These are phyloP conservation scores for Wallacemonas sp. DNA, from an alignment of 208 protist genomes.

Conservation along the genomic window DNA sequence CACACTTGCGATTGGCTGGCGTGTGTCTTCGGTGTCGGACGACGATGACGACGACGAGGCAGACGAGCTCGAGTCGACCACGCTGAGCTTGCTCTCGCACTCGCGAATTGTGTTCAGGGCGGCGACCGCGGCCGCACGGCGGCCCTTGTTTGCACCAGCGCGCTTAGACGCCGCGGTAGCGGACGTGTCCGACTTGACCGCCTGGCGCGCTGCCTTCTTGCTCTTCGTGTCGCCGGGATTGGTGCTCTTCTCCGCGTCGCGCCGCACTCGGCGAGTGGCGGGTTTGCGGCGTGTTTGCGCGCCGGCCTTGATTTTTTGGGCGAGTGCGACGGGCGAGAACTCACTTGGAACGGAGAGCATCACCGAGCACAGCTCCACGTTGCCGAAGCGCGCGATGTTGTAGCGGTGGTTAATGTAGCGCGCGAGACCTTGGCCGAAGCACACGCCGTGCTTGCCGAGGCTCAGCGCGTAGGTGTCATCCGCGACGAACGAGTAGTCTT, in stretches of 20 bases:
- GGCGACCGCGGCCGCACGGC: background rate
- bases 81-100: background rate
- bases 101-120: background rate
- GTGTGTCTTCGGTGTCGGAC: background rate
- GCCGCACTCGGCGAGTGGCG: background rate
- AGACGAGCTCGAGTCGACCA: background rate
- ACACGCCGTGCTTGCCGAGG: constrained; percentile 60
- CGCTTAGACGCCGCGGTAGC: background rate
- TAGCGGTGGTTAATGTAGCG: constrained; percentile 91
- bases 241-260: background rate
- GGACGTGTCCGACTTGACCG: background rate
- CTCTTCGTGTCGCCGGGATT: background rate
- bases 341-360: constrained; percentile 73
- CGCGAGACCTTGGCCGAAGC: constrained; percentile 76
- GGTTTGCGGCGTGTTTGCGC: constrained; percentile 2
- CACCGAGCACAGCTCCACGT: constrained; percentile 82
- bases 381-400: constrained; percentile 79
- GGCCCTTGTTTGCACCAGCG: background rate
- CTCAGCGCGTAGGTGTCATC: constrained; percentile 87
- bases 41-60: background rate
- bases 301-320: constrained; percentile 8
- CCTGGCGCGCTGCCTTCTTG: background rate
- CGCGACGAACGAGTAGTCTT: constrained; percentile 43
- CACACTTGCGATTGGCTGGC: too few relatives aligned
- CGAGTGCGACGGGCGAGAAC: constrained; percentile 20